Percentiles rank a stretch among this genome's conserved stretches.
Evolutionary conservation across 495 filamentous ascomycete species (phyloP).

Genomic region (Lindgomyces ingoldianus): DNA sequence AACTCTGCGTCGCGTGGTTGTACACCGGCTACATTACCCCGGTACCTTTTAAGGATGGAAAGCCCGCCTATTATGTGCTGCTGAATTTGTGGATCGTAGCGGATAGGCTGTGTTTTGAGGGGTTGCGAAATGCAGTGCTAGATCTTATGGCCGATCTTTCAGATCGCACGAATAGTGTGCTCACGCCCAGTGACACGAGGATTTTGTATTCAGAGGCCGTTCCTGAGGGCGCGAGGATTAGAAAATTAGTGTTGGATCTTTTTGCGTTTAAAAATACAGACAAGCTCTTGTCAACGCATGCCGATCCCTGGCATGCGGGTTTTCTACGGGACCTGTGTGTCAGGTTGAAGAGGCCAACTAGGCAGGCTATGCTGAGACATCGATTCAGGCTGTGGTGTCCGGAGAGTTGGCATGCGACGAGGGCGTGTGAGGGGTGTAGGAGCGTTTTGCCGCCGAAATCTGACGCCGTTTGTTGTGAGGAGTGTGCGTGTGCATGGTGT

Average conservation of each 20-base stretch:
- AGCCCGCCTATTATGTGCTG: slow-evolving; percentile 51
- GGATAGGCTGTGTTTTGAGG: slow-evolving; percentile 47
- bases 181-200: slow-evolving; percentile 51
- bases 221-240: slow-evolving; percentile 32
- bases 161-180: slow-evolving; percentile 50
- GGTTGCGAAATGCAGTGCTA: slow-evolving; percentile 46
- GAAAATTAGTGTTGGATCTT: slow-evolving; percentile 50
- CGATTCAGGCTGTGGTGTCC: slow-evolving; percentile 35
- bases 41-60: slow-evolving; percentile 38
- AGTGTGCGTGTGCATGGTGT: slow-evolving; percentile 43
- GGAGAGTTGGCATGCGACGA: slow-evolving; percentile 21
- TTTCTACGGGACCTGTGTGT: slow-evolving; percentile 47
- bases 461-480: slow-evolving; percentile 36
- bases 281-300: slow-evolving; percentile 46
- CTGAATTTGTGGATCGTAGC: slow-evolving; percentile 52
- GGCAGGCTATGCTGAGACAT: slow-evolving; percentile 41
- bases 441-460: slow-evolving; percentile 35
- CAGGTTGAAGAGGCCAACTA: slow-evolving; percentile 41
- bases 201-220: slow-evolving; percentile 46
- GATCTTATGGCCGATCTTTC: slow-evolving; percentile 46
- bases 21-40: slow-evolving; percentile 45
- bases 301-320: slow-evolving; percentile 47
- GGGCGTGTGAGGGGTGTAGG: slow-evolving; percentile 44
- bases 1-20: slow-evolving; percentile 51
- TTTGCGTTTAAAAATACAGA: slow-evolving; percentile 56